phyloP scores from a whole-genome alignment of 2,329 filamentous ascomycete species.

The Phialophora verrucosa region DNA sequence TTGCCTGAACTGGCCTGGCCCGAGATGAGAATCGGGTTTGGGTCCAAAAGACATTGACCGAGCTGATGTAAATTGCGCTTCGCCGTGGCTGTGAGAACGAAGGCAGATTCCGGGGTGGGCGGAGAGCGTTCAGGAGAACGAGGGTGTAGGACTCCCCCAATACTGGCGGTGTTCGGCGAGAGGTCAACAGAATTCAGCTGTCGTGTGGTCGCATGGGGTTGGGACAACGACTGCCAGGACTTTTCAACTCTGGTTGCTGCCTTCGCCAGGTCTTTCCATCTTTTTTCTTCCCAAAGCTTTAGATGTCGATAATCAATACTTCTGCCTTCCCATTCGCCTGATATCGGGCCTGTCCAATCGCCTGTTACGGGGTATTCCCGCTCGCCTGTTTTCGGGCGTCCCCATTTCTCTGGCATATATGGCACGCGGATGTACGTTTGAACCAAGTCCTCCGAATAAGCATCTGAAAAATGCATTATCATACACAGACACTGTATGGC shows the following conservation, averaged over 20 bases:
- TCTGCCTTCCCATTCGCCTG: constrained; percentile 75
- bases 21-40: constrained; percentile 77
- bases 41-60: constrained; percentile 68
- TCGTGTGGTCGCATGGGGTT: constrained; percentile 37
- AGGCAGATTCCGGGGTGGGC: constrained; percentile 55
- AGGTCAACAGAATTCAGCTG: constrained; percentile 47
- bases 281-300: constrained; percentile 66
- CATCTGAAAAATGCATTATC: constrained; percentile 79
- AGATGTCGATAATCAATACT: constrained; percentile 79
- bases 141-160: constrained; percentile 72
- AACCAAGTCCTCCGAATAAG: constrained; percentile 74
- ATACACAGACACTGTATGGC: constrained; percentile 81
- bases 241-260: constrained; percentile 59
- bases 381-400: too few species aligned
- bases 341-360: constrained; percentile 50
- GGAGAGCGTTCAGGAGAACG: constrained; percentile 57
- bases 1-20: constrained; percentile 89
- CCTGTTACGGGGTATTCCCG: too few species aligned
- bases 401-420: constrained; percentile 29
- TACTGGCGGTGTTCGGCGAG: constrained; percentile 66
- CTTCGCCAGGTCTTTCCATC: constrained; percentile 53
- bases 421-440: constrained; percentile 67
- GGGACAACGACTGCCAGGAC: constrained; percentile 24
- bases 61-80: constrained; percentile 72
- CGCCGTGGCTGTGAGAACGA: constrained; percentile 76